Conservation (phyloP, 2,329 filamentous ascomycete genomes). For the Cordyceps farinosa region DNA sequence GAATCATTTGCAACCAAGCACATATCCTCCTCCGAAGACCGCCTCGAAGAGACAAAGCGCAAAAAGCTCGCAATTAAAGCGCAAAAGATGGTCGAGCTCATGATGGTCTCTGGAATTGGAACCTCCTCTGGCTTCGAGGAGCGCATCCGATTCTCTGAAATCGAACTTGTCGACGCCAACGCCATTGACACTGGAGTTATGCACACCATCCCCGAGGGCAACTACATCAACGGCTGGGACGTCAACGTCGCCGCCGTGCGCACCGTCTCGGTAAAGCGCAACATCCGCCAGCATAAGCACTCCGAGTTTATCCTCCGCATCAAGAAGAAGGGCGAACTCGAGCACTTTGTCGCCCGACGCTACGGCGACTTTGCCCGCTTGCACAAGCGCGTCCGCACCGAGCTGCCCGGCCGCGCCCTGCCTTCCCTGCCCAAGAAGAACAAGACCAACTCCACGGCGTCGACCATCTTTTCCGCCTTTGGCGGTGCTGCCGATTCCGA, state of each 20-base stretch:
- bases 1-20: conserved; percentile 97
- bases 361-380: conserved; percentile 85
- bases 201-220: conserved; percentile 82
- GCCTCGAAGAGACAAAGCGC: conserved; percentile 92
- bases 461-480: conserved; percentile 50
- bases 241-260: conserved; percentile 91
- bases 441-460: conserved; percentile 68
- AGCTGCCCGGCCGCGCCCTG: conserved; percentile 86
- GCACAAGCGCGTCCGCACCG: conserved; percentile 73
- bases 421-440: conserved; percentile 89
- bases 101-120: conserved; percentile 98
- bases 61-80: conserved; percentile 89
- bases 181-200: conserved; percentile 89
- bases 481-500: conserved; percentile 68
- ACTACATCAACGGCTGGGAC: conserved; percentile 94
- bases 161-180: conserved; percentile 91
- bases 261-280: conserved; percentile 75
- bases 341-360: conserved; percentile 75
- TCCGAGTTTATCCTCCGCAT: conserved; percentile 90
- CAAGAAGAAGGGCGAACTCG: conserved; percentile 69
- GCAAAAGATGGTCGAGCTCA: conserved; percentile 92
- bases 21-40: conserved; percentile 94
- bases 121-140: conserved; percentile 98
- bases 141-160: conserved; percentile 91
- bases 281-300: conserved; percentile 85